Base-by-base conservation (phyloP, 352 stramenopile species). In the Globisporangium cystogenes region DNA sequence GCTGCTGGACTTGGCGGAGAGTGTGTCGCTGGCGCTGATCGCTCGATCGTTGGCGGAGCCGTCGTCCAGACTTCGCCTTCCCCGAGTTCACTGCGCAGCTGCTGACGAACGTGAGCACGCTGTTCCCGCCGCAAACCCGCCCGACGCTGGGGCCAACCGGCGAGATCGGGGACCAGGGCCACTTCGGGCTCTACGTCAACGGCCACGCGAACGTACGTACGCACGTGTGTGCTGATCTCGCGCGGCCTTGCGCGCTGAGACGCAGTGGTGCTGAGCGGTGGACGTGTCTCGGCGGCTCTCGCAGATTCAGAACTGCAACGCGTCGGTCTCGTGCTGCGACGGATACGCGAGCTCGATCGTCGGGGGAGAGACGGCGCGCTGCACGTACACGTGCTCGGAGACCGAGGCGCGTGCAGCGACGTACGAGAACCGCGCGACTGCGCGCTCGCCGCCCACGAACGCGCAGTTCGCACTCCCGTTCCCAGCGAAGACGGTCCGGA, bases 291-390 rank as follows among this genome's bases (percentile, higher is more conserved):
- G 16, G 39, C 5, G 11, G 11, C 35, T 47, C 12, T 43, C 11
- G 26, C 61, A 94, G 76, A 53, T 97, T 31, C 67, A 96, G 52
- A 96, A 97, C 53, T 97, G 90, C 68, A 98, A 98, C 54, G 68
- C 70, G 0, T 94, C 86, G 1, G 57, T 63, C 23, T 78, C 76
- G 23, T 98, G 93, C 60, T 98, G 91, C 52, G 93, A 94, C 45
- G 60, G 65, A n/a, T 83, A 77, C 51, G 18, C 44, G 1, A 41
- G 36, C 36, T 31, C 36, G 31, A 56, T 41, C 27, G 51, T 53
- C 16, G 27, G 23, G 29, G 48, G 51, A 26, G 60, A 68, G 1
- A 61, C 51, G 10, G 44, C 59, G 18, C 29, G 58, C 20, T 87
- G 65, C 48, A 61, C 67, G 14, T 59, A 70, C 49, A 55, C 77